Base-by-base conservation (phyloP, 495 filamentous ascomycete genomes). In the Parmelia sp. region DNA sequence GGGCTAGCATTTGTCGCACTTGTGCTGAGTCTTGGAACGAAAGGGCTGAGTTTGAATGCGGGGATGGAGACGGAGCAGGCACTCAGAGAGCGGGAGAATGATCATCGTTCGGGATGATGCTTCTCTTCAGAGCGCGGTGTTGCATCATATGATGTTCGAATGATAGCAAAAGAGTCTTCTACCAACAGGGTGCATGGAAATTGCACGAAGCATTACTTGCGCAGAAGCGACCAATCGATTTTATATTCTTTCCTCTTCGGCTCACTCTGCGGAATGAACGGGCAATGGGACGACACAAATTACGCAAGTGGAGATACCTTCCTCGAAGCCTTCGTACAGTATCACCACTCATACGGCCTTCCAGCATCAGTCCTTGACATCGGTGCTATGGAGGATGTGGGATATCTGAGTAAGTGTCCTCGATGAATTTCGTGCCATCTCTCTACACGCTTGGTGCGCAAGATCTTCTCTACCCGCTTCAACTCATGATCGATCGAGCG, bases 361-460 rank as follows among this genome's bases (percentile, higher is more conserved):
- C 61, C 65, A 2, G 70, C 70, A n/a, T 76, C 80, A 3, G 81
- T 78, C n/a, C 72, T 88, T 33, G 82, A 85, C 51, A 74, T 89
- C 0, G 82, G 80, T 12, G 80, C 78, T 36, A 80, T 86, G 21
- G 78, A 78, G 0, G 81, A 79, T 56, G 80, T 81, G 0, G 84
- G 84, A 23, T 86, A 84, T 15, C 8, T 59, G 11, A 65, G 63
- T 21, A 56, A 65, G n/a, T 12, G 21, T 60, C 27, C 56, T 65
- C 12, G 63, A 65, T 31, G n/a, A 21, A 17, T 25, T 60, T n/a
- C 29, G 36, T 8, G 56, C 57, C 42, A 65, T 40, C 27, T 37
- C 31, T 11, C 3, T 23, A 21, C 44, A 65, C 9, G 23, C 42
- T 65, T 17, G 56, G 35, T 3, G 57, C 59, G 36, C 63, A 65